Base-by-base conservation (phyloP, 257 asterid species). In the Ocimum tenuiflorum region DNA sequence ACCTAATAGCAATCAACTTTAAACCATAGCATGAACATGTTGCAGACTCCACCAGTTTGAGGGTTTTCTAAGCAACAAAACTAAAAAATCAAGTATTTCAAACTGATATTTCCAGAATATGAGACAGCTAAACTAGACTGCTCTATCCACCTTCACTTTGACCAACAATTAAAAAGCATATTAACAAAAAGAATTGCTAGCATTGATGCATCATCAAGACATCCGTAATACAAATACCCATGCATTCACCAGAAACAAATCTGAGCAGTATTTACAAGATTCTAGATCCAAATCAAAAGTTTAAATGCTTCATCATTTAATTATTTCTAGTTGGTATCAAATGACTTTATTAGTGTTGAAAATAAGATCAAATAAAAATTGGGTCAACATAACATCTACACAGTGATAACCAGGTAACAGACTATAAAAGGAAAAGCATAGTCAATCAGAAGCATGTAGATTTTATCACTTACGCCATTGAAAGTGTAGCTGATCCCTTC, bases 401-500 rank as follows among this genome's bases (percentile, higher is more conserved):
- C 45, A 31, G 7, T 31, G 6, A 31, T 31, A 31, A 0, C 36
- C 3, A 31, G 36, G 0, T 31, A 31, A 31, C 23, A 38, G 18
- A 23, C 1, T 43, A 52, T 20, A 3, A 35, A 18, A 73, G 17
- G 53, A 8, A 20, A 31, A 31, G n/a, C n/a, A n/a, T n/a, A n/a
- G 36, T 31, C 2, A 72, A 23, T 2, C 3, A 9, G 10, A 52
- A 24, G 42, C 43, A 42, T 62, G 9, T 39, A 20, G 57, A 74
- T 29, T 36, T 6, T 13, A 69, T 24, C 20, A 83, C 95, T 75
- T 81, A 90, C 96, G 95, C 99, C 99, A 94, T 90, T 20, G 99
- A 94, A 54, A 94, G 95, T 45, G 99, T 94, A 54, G 99, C 97
- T 29, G 99, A 90, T 63, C 96, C 97, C 79, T 90, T 90, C 73